Conservation (phyloP, 2,329 filamentous ascomycete species). For the Talaromyces sp. region DNA sequence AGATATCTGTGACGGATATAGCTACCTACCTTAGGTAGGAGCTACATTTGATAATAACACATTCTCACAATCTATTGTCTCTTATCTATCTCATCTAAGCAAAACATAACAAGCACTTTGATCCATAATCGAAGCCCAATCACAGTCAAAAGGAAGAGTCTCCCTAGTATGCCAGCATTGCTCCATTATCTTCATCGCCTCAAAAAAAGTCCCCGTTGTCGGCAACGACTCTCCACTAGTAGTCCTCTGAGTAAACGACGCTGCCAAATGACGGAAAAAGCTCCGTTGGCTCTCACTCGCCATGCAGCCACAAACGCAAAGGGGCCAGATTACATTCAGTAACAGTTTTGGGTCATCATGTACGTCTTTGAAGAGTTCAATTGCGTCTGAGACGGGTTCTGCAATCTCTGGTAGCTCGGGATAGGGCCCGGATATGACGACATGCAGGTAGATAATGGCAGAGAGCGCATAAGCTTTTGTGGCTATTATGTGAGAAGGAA, state of each 20-base stretch:
- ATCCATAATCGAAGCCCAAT: conserved; percentile 1
- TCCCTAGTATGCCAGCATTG: neutral
- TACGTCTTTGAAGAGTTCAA: neutral
- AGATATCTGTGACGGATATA: too few species aligned
- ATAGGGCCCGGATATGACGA: neutral
- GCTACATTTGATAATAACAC: too few species aligned
- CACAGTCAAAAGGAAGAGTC: neutral
- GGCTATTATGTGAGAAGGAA: neutral
- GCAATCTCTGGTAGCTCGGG: neutral
- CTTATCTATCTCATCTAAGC: neutral
- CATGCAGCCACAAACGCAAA: neutral
- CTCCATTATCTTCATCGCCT: neutral
- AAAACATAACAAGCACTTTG: neutral
- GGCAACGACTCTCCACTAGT: neutral
- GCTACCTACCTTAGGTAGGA: too few species aligned
- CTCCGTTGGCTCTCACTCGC: neutral
- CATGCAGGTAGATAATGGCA: neutral
- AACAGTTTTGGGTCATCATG: neutral
- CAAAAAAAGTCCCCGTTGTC: neutral
- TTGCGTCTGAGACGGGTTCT: neutral
- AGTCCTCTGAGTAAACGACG: neutral
- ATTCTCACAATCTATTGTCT: neutral
- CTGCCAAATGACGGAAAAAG: neutral
- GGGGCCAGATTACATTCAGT: neutral
- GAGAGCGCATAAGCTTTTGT: neutral